A percentile compares a stretch with the other conserved stretches of the same genome.
Conservation (phyloP, 1,284 basidiomycete species). For the Trichosporon inkin region DNA sequence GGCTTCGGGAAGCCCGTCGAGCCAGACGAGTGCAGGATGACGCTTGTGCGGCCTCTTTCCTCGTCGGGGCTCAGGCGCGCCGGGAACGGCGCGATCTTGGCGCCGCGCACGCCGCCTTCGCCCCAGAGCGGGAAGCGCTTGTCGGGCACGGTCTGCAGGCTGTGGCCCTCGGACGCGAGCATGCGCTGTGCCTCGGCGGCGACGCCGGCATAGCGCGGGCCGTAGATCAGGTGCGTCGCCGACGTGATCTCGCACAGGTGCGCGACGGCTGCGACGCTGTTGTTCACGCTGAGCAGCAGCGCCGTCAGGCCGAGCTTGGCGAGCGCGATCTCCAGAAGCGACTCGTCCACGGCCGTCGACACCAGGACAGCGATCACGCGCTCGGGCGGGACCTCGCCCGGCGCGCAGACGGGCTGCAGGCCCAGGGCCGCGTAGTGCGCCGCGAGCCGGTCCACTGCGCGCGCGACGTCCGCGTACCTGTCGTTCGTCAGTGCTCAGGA, state of each 20-base stretch:
- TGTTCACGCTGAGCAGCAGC: slow-evolving; percentile 58
- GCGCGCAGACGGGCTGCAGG: slow-evolving; percentile 15
- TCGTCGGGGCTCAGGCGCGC: slow-evolving; percentile 53
- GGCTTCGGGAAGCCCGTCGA: slow-evolving; percentile 55
- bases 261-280: slow-evolving; percentile 58
- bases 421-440: slow-evolving; percentile 47
- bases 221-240: slow-evolving; percentile 54
- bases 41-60: slow-evolving; percentile 53
- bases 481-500: background rate
- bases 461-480: slow-evolving; percentile 46
- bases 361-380: slow-evolving; percentile 51
- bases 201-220: slow-evolving; percentile 49
- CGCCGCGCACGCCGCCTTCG: slow-evolving; percentile 43
- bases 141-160: slow-evolving; percentile 47
- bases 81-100: slow-evolving; percentile 47
- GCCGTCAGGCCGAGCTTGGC: slow-evolving; percentile 53
- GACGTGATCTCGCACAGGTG: slow-evolving; percentile 57
- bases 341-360: slow-evolving; percentile 52
- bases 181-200: slow-evolving; percentile 46
- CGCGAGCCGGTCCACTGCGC: slow-evolving; percentile 53
- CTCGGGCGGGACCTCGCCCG: slow-evolving; percentile 37
- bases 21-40: slow-evolving; percentile 62
- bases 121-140: slow-evolving; percentile 55
- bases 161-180: slow-evolving; percentile 42
- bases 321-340: slow-evolving; percentile 54